Evolutionary conservation across 345 rosid genomes (phyloP).

Genomic region (Anacardium occidentale): DNA sequence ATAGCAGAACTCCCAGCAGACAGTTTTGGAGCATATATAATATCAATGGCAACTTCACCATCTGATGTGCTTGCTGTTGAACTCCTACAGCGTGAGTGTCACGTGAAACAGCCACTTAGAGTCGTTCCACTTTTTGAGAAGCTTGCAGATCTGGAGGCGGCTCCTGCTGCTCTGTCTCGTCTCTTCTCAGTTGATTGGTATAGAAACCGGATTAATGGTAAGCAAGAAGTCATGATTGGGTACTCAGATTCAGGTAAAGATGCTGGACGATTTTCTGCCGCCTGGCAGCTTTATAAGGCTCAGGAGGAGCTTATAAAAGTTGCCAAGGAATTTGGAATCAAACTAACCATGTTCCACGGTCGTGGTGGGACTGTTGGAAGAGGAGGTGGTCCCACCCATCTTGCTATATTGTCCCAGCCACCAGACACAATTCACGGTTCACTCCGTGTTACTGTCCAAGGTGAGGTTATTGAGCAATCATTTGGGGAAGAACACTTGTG

Average conservation of each 20-base stretch:
- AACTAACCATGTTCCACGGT: constrained; percentile 98
- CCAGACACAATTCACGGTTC: constrained; percentile 97
- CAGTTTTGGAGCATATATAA: constrained; percentile 89
- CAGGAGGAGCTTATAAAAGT: constrained; percentile 96
- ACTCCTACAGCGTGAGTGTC: constrained; percentile 95
- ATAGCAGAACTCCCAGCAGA: constrained; percentile 82
- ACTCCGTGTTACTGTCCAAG: constrained; percentile 90
- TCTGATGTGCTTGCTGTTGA: constrained; percentile 97
- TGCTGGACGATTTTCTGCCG: constrained; percentile 94
- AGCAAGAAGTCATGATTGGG: constrained; percentile 99
- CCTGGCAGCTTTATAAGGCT: constrained; percentile 97
- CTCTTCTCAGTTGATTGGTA: constrained; percentile 97
- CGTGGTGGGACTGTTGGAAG: constrained; percentile 99
- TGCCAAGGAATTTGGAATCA: constrained; percentile 78
- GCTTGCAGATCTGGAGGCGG: constrained; percentile 95
- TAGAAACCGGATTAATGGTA: constrained; percentile 79
- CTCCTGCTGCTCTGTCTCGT: constrained; percentile 90
- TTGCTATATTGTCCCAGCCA: constrained; percentile 99
- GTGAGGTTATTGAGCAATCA: constrained; percentile 95
- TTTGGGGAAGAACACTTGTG: constrained; percentile 96
- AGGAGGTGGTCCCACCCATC: constrained; percentile 99
- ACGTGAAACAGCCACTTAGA: constrained; percentile 78
- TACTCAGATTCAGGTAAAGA: constrained; percentile 98
- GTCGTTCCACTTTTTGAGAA: constrained; percentile 98
- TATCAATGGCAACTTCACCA: constrained; percentile 97